Base-by-base conservation (phyloP, 139 green algal species). In the Volvox africanus region DNA sequence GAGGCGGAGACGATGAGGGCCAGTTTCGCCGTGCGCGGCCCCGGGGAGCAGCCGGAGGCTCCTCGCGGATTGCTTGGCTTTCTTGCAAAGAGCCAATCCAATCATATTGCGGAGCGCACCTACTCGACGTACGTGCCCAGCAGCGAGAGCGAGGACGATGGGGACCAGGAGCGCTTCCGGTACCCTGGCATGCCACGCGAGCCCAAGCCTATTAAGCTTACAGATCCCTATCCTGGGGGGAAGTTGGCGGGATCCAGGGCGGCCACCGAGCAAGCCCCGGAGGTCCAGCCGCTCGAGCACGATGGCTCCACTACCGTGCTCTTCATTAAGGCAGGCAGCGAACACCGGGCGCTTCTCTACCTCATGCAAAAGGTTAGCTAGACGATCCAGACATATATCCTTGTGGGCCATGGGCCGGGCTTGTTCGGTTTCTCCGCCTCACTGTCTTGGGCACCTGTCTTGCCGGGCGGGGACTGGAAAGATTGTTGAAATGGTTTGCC, bases 291-390 rank as follows among this genome's bases (percentile, higher is more conserved):
- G 5, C 71, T 89, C 11, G 85, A 61, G 44, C 85, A 89, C 68
- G 85, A 89, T 37, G 85, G 85, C 71, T 76, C 85, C 85, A 82
- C 71, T 20, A 82, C 85, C 30, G 44, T 89, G 17, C 22, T 89
- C 11, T 89, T 76, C 37, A 75, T 89, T 30, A 82, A 82, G 30
- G 85, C 71, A 16, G 85, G 85, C 35, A 89, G 85, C 33, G 85
- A 89, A 37, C 85, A 89, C 44, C 69, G 71, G 17, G 85, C 85
- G n/a, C 85, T 89, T 20, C 50, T 89, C 0, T 89, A 89, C 85
- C 71, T 89, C 44, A 89, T 89, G 85, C 69, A 82, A 33, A 89
- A 89, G 85, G 85, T 82, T 55, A 28, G 65, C 65, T 28, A 6
- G 16, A 73, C 44, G 44, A 55, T 9, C 44, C 44, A 9, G 44